Evolutionary conservation across 345 rosid genomes (phyloP).

Genomic region (Aquilaria sinensis): DNA sequence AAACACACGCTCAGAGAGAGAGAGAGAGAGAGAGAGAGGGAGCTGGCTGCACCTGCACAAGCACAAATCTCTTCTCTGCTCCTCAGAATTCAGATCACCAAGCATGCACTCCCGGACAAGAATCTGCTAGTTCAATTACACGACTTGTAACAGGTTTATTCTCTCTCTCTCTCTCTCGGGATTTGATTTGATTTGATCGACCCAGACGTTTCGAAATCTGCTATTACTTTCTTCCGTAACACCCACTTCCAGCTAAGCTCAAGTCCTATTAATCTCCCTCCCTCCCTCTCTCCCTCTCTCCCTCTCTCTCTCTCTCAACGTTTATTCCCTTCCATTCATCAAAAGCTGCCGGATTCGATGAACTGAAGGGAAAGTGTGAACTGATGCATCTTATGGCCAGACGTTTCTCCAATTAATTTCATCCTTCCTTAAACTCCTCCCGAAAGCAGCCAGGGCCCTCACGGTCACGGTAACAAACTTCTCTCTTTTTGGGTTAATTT

Average conservation of each 20-base stretch:
- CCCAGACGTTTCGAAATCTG: too few species aligned
- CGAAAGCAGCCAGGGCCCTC: not conserved
- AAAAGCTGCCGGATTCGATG: slow-evolving; percentile 9
- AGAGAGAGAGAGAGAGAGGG: too few species aligned
- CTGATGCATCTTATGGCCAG: not conserved
- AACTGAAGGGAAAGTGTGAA: slow-evolving; percentile 5
- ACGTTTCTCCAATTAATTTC: slow-evolving; percentile 7
- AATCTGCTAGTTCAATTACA: not conserved
- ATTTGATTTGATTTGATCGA: too few species aligned
- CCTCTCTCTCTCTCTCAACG: not conserved
- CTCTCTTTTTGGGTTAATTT: not conserved
- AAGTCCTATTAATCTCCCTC: not conserved
- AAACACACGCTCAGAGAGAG: not conserved
- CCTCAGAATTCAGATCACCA: not conserved
- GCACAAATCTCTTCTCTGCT: not conserved
- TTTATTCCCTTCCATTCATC: not conserved
- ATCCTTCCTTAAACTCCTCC: not conserved
- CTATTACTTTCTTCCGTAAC: too few species aligned
- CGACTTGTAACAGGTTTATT: not conserved
- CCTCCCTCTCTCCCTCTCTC: slow-evolving; percentile 1
- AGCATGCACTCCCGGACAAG: not conserved
- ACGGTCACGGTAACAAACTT: not conserved
- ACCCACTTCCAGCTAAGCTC: too few species aligned
- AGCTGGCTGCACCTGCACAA: too few species aligned
- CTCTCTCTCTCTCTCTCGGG: not conserved